Evolutionary conservation across 768 basidiomycete genomes (phyloP).

Genomic region (Lactarius hengduanensis): DNA sequence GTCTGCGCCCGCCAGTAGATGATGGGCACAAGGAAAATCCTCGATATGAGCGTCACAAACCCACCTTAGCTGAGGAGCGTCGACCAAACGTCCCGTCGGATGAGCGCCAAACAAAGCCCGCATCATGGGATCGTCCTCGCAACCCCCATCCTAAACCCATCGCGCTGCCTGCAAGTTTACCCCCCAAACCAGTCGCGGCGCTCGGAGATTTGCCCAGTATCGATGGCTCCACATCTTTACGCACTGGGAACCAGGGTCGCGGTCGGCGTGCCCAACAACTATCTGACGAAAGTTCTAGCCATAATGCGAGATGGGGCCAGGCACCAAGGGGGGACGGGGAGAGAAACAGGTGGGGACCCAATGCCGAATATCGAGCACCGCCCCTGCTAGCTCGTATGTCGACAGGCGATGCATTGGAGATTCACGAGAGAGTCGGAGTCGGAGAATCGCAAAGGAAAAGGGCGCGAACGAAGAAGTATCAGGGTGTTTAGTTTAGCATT

Average conservation of each 20-base stretch:
- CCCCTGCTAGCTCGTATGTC: conserved; percentile 25
- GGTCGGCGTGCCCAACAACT: conserved; percentile 19
- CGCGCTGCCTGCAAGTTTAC: conserved; percentile 21
- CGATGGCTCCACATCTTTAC: conserved; percentile 8
- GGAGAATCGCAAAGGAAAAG: conserved; percentile 19
- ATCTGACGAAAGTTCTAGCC: conserved; percentile 2
- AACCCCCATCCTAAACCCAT: conserved; percentile 9
- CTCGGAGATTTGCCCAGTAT: conserved; percentile 15
- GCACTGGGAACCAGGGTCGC: conserved; percentile 13
- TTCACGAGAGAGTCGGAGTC: neutral
- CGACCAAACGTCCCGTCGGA: neutral
- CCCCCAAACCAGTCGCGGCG: conserved; percentile 24
- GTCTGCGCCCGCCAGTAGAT: neutral
- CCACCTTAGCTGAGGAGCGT: neutral
- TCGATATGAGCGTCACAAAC: conserved; percentile 2
- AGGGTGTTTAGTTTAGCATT: conserved; percentile 6
- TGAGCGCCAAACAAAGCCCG: conserved; percentile 5
- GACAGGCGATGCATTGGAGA: conserved; percentile 8
- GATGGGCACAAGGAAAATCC: conserved; percentile 12
- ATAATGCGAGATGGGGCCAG: conserved; percentile 1
- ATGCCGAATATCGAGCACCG: conserved; percentile 15
- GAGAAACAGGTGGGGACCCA: conserved; percentile 11
- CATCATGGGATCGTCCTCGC: conserved; percentile 25
- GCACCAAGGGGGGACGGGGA: conserved; percentile 11
- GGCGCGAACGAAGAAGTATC: conserved; percentile 19